Conservation (phyloP, 1,139 yeast species). For the Lodderomyces metapsilosis region DNA sequence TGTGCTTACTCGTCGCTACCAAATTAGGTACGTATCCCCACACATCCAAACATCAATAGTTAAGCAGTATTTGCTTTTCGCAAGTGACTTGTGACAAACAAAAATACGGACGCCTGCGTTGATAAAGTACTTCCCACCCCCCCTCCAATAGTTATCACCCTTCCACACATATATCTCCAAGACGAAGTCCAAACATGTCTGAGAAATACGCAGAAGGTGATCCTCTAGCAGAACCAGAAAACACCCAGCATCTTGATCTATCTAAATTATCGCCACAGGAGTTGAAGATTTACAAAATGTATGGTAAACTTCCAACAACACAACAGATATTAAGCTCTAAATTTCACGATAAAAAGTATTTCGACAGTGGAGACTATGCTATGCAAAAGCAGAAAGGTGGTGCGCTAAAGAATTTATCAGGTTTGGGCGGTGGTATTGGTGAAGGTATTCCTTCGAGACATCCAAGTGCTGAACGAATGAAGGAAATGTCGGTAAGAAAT, state of each 20-base stretch:
- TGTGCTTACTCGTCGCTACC: too few relatives aligned
- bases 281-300: slow-evolving; percentile 67
- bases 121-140: too few relatives aligned
- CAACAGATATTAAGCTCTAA: slow-evolving; percentile 80
- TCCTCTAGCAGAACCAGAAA: slow-evolving; percentile 48
- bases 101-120: too few relatives aligned
- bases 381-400: slow-evolving; percentile 59
- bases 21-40: too few relatives aligned
- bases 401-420: slow-evolving; percentile 17
- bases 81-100: too few relatives aligned
- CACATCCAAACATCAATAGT: too few relatives aligned
- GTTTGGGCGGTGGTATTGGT: slow-evolving; percentile 32
- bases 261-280: slow-evolving; percentile 67
- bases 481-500: slow-evolving; percentile 46
- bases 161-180: neutral
- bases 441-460: slow-evolving; percentile 43
- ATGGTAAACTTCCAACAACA: slow-evolving; percentile 86
- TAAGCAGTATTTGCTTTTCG: neutral
- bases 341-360: slow-evolving; percentile 85
- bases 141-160: too few relatives aligned
- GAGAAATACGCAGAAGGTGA: slow-evolving; percentile 33
- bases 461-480: slow-evolving; percentile 50
- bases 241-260: slow-evolving; percentile 51
- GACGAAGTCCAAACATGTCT: neutral
- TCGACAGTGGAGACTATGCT: slow-evolving; percentile 97